These are phyloP conservation scores for Eragrostis tef DNA, from an alignment of 202 grass and related monocot species.

Conservation along the genomic window DNA sequence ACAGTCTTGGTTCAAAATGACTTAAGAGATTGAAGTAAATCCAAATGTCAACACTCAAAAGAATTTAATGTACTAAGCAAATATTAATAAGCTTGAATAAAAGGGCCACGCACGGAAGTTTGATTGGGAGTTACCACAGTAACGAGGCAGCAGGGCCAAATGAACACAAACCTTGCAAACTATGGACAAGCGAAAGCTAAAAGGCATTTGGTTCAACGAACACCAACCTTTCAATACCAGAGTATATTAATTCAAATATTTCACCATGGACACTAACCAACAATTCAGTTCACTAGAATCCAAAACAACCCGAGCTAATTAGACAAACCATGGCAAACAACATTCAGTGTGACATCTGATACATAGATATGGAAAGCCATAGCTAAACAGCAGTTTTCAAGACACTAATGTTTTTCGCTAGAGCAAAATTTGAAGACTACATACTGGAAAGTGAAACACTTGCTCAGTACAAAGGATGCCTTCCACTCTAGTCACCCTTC, in stretches of 20 bases:
- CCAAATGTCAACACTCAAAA: too few relatives aligned
- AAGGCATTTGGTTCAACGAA: too few relatives aligned
- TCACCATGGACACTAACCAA: not conserved
- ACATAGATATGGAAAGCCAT: conserved; percentile 7
- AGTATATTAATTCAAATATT: not conserved
- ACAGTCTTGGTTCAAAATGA: too few relatives aligned
- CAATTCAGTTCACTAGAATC: not conserved
- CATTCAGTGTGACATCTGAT: not conserved
- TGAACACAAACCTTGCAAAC: too few relatives aligned
- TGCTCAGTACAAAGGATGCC: not conserved
- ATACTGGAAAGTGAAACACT: conserved; percentile 25
- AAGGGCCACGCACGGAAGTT: too few relatives aligned
- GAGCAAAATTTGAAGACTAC: conserved; percentile 39
- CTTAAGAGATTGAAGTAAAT: too few relatives aligned
- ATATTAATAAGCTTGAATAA: too few relatives aligned
- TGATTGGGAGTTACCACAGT: too few relatives aligned
- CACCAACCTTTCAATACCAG: too few relatives aligned
- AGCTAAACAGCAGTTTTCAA: conserved; percentile 7
- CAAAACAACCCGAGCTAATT: conserved; percentile 21
- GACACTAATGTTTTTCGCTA: not conserved
- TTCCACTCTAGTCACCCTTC: conserved; percentile 54
- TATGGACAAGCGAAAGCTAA: too few relatives aligned
- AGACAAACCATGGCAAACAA: not conserved
- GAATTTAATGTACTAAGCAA: too few relatives aligned
- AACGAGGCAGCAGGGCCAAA: too few relatives aligned